Base-by-base conservation (phyloP, 2,329 filamentous ascomycete species). In the Monosporascus sp. region DNA sequence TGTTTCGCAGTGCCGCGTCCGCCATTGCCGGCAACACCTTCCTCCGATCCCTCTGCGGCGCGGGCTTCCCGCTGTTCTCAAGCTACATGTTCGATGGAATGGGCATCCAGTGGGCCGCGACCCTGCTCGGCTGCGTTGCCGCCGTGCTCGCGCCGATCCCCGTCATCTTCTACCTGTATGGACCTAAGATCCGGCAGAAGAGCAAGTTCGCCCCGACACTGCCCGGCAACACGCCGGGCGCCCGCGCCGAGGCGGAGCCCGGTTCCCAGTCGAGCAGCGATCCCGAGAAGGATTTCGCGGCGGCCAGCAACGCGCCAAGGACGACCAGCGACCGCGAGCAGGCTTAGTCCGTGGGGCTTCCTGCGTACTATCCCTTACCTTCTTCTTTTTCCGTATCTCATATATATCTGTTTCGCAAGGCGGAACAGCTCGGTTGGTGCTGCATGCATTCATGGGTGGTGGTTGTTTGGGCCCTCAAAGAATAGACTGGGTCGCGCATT, bases 11-110 rank as follows among this genome's bases (percentile, higher is more conserved):
- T 62, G 84, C 91, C 1, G 90, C 90, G 11, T 92, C 88, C 0
- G 90, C 89, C 22, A 84, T 95, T 53, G 90, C 90, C 5, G 90
- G 86, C 22, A 94, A 92, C 71, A 88, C 89, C 0, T 87, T 95
- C 64, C 73, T 95, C 38, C 85, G 91, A 60, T 92, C 88, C 0
- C 75, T 91, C 8, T 87, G 86, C 57, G 90, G 88, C 58, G 88
- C 89, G 2, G 85, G 80, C 1, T 94, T 95, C 75, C 90, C 90
- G 1, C 79, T 94, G 1, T 94, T 94, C 67, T 84, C 87, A 0
- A 79, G 76, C 2, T 85, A 90, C 63, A 90, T 87, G 82, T 87
- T 86, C 59, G 70, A 80, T 11, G 80, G 79, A 46, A 72, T 87
- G 68, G 81, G 81, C 43, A 84, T 87, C 51, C 68, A 86, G 59